Evolutionary conservation across 2,329 filamentous ascomycete species (phyloP), one percentile per base, ranked within the genome.

Genomic region (Phaeoacremonium minimum): DNA sequence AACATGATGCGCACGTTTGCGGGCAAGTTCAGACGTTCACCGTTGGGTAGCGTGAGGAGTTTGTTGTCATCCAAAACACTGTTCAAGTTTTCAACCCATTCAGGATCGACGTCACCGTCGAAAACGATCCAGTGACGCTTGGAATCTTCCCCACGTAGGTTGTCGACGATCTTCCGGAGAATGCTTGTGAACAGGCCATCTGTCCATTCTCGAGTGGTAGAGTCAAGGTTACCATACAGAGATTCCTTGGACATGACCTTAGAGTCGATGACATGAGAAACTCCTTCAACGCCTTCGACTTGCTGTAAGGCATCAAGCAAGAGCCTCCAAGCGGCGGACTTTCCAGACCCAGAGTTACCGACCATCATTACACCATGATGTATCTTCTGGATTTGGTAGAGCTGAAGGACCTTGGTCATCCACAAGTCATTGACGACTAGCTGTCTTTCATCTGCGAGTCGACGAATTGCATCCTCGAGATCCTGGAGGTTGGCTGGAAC

Each of bases 291-390:
- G 16, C 84, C 83, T 58, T 98, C 93, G 12, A 95, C 87, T 51
- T 85, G 81, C 52, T 97, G 91, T 40, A 98, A 67, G 13, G 94
- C 93, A 52, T 94, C 86, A 15, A 98, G 75, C 35, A 99, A 73
- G 29, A 95, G 80, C 53, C 87, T 89, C 93, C 94, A 99, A 5
- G 93, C 87, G 2, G 86, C 82, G 28, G 93, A 96, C 66, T 99
- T 99, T 56, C 94, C 94, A 31, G 91, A 85, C n/a, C 94, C 93
- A 18, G 94, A 96, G 55, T 87, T 89, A 45, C 93, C 93, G 8
- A 99, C 93, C 93, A 98, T 97, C 94, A 99, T 99, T 18, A 99
- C 93, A 83, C 93, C 93, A 50, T 99, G 93, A 55, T 99, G 93
- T 40, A 98, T 89, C 47, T 83, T 86, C 61, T 97, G 93, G 45